A percentile compares a stretch with the other conserved stretches of the same genome.
These are phyloP conservation scores for Xylaria cubensis DNA, from an alignment of 495 filamentous ascomycete genomes.

Conservation along the genomic window DNA sequence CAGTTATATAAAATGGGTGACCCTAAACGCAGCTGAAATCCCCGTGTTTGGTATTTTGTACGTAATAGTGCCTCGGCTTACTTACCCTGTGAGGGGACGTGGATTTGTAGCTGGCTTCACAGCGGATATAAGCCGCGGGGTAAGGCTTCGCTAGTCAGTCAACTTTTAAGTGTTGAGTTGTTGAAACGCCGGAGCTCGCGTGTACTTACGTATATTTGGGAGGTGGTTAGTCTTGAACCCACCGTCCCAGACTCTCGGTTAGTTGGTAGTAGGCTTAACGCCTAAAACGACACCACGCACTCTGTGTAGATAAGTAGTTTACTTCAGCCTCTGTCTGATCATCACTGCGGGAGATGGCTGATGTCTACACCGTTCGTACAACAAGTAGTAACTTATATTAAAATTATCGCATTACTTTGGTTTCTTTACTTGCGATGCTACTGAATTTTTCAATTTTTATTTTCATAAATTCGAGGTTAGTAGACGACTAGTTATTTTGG, in stretches of 20 bases:
- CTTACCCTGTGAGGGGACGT: constrained; percentile 5
- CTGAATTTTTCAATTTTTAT: neutral
- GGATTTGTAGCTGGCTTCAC: neutral
- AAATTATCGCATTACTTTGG: neutral
- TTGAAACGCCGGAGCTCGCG: neutral
- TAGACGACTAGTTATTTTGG: neutral
- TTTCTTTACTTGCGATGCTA: neutral
- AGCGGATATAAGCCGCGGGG: constrained; percentile 12
- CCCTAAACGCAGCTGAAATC: neutral
- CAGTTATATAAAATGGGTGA: neutral
- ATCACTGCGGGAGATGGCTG: neutral
- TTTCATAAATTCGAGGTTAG: neutral
- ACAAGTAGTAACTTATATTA: neutral
- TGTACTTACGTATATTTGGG: neutral
- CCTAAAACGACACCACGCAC: neutral
- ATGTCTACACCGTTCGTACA: neutral
- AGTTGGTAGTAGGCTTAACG: neutral
- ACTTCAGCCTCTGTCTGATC: neutral
- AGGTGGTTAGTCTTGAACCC: neutral
- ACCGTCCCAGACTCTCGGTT: neutral
- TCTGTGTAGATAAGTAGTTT: neutral
- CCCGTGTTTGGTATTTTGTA: constrained; percentile 18
- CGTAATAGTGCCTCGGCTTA: constrained; percentile 22
- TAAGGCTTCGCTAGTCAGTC: constrained; percentile 1
- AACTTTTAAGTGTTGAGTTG: neutral